phyloP scores from a whole-genome alignment of 2,329 filamentous ascomycete genomes.

The Onygenales sp. region DNA sequence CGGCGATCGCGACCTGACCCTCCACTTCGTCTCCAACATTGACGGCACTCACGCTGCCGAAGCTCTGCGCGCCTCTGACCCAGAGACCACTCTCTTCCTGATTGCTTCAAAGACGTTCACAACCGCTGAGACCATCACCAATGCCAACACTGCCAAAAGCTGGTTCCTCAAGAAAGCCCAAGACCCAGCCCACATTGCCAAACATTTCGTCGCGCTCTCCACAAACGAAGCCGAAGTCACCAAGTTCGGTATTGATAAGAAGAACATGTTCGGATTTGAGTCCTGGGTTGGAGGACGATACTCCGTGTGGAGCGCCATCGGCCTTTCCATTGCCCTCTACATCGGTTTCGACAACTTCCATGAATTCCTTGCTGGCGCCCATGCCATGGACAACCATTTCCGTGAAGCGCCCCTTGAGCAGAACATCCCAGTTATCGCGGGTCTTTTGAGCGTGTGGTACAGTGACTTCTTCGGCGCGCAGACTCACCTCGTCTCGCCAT shows the following conservation, averaged over 20 bases:
- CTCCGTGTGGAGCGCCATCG: conserved; percentile 98
- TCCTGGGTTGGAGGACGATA: conserved; percentile 98
- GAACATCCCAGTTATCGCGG: conserved; percentile 89
- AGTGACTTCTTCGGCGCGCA: conserved; percentile 98
- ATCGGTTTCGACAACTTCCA: conserved; percentile 97
- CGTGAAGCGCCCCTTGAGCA: conserved; percentile 77
- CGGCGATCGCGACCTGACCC: conserved; percentile 70
- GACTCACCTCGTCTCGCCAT: conserved; percentile 93
- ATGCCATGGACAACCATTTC: conserved; percentile 99
- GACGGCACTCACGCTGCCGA: conserved; percentile 97
- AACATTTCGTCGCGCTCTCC: conserved; percentile 97
- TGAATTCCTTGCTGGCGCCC: conserved; percentile 85
- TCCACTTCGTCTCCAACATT: conserved; percentile 99
- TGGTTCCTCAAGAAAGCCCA: conserved; percentile 89
- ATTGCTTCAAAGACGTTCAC: conserved; percentile 99
- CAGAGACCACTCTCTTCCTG: conserved; percentile 97
- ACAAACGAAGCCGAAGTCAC: conserved; percentile 92
- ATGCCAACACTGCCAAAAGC: conserved; percentile 90
- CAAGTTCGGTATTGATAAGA: conserved; percentile 97
- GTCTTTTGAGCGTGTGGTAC: conserved; percentile 95
- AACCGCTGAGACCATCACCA: conserved; percentile 92
- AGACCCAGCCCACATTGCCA: conserved; percentile 68
- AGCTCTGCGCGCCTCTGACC: conserved; percentile 77
- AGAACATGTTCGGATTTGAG: conserved; percentile 99
- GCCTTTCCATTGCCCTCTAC: conserved; percentile 86